These are phyloP conservation scores for Penicillium riverlandense DNA, from an alignment of 495 filamentous ascomycete species.

Conservation along the genomic window DNA sequence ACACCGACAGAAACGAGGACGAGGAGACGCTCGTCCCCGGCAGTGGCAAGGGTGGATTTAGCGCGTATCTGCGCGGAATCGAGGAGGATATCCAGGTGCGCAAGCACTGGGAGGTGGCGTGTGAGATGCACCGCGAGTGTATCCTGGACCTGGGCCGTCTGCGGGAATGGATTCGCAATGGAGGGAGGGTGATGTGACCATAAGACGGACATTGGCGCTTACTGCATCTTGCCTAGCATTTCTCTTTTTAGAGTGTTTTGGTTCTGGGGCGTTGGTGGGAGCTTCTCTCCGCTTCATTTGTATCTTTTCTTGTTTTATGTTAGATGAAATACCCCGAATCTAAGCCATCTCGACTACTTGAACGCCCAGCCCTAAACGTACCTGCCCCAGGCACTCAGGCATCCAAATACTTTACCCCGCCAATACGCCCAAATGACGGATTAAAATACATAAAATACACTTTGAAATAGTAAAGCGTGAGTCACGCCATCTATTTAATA, in stretches of 20 bases:
- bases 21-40: slow-evolving; percentile 23
- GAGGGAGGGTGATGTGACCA: slow-evolving; percentile 24
- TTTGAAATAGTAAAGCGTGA: too few species aligned
- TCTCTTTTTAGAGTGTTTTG: neutral
- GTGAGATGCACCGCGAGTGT: slow-evolving; percentile 54
- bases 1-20: slow-evolving; percentile 9
- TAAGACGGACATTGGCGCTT: neutral
- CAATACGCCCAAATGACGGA: slow-evolving; percentile 3
- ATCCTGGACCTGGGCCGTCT: slow-evolving; percentile 53
- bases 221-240: too few species aligned
- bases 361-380: slow-evolving; percentile 2
- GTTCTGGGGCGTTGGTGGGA: neutral
- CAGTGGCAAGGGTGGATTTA: slow-evolving; percentile 36
- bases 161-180: slow-evolving; percentile 42
- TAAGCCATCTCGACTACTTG: neutral
- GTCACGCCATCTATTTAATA: neutral
- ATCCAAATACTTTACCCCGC: slow-evolving; percentile 2
- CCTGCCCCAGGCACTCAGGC: slow-evolving; percentile 1
- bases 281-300: too few species aligned
- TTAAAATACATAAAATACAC: too few species aligned
- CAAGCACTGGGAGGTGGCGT: slow-evolving; percentile 56
- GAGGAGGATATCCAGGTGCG: slow-evolving; percentile 58
- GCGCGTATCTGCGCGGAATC: slow-evolving; percentile 52
- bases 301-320: too few species aligned
- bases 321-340: neutral